Percentiles rank a stretch among this genome's conserved stretches.
phyloP scores from a whole-genome alignment of 164 flowering plant genomes.

The Hamamelis virginiana region DNA sequence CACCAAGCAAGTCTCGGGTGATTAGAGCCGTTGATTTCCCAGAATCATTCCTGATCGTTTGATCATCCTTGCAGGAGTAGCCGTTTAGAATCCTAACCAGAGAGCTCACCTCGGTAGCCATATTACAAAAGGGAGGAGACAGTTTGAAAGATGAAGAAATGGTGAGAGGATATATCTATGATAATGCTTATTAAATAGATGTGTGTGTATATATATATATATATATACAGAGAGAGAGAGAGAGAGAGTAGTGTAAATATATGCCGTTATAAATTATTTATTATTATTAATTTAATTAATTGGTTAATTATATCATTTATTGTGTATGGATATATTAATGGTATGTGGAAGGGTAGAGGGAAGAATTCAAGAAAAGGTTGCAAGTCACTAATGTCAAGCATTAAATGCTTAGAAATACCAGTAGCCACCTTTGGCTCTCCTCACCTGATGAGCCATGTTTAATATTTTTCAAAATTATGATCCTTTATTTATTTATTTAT shows the following conservation, averaged over 20 bases:
- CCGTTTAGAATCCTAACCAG: constrained; percentile 37
- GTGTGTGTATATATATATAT: constrained; percentile 3
- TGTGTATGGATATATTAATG: constrained; percentile 10
- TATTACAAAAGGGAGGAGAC: constrained; percentile 9
- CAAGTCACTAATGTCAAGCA: constrained; percentile 15
- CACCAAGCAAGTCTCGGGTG: constrained; percentile 74
- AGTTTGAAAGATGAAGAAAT: constrained; percentile 11
- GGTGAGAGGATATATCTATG: constrained; percentile 2
- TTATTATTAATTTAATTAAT: not conserved
- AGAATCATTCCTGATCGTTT: constrained; percentile 12
- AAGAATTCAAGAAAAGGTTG: constrained; percentile 23
- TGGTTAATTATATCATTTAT: constrained; percentile 17
- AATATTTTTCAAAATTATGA: not conserved
- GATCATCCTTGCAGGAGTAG: constrained; percentile 19
- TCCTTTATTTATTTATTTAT: not conserved
- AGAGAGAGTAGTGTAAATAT: not conserved
- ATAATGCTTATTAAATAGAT: constrained; percentile 6
- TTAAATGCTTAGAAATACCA: constrained; percentile 19
- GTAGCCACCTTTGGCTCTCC: constrained; percentile 2
- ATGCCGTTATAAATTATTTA: constrained; percentile 8
- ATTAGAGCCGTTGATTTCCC: constrained; percentile 33
- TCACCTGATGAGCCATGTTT: not conserved
- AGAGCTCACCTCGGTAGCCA: constrained; percentile 75
- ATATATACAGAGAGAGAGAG: not conserved
- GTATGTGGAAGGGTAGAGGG: constrained; percentile 9